These are phyloP conservation scores for Cordia subcordata DNA, from an alignment of 257 asterid genomes.

Conservation along the genomic window DNA sequence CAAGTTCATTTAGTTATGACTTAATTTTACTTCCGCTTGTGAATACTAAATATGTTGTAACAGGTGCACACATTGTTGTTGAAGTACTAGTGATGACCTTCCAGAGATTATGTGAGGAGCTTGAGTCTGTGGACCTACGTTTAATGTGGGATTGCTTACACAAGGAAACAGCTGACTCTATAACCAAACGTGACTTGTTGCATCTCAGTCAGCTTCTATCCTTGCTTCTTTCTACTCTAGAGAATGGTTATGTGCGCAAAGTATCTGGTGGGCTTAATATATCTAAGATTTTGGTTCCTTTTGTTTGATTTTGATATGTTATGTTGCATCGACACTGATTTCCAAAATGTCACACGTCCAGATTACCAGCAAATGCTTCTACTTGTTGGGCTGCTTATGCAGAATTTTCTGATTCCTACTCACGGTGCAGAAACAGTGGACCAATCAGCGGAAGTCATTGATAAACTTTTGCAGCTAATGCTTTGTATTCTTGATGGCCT, in stretches of 20 bases:
- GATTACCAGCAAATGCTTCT: constrained; percentile 49
- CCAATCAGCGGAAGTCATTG: constrained; percentile 37
- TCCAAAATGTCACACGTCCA: constrained; percentile 18
- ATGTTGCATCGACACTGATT: neutral
- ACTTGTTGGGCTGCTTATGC: constrained; percentile 51
- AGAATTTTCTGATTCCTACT: constrained; percentile 36
- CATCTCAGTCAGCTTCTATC: constrained; percentile 56
- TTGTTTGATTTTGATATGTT: neutral
- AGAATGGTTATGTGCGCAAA: constrained; percentile 43
- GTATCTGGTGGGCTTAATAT: constrained; percentile 51
- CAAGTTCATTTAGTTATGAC: neutral
- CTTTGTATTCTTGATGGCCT: constrained; percentile 64
- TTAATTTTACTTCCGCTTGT: constrained; percentile 8
- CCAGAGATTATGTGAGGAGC: constrained; percentile 52
- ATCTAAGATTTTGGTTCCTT: neutral
- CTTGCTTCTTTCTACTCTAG: constrained; percentile 51
- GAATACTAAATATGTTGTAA: constrained; percentile 14
- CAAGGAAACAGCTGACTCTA: constrained; percentile 41
- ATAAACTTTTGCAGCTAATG: constrained; percentile 53
- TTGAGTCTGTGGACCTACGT: constrained; percentile 44
- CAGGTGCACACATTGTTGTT: constrained; percentile 54
- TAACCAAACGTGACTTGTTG: constrained; percentile 28
- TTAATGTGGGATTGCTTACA: constrained; percentile 52
- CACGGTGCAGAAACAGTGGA: constrained; percentile 18
- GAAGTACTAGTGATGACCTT: constrained; percentile 59